Conservation (phyloP, 345 rosid species). For the Gossypium rotundifolium region DNA sequence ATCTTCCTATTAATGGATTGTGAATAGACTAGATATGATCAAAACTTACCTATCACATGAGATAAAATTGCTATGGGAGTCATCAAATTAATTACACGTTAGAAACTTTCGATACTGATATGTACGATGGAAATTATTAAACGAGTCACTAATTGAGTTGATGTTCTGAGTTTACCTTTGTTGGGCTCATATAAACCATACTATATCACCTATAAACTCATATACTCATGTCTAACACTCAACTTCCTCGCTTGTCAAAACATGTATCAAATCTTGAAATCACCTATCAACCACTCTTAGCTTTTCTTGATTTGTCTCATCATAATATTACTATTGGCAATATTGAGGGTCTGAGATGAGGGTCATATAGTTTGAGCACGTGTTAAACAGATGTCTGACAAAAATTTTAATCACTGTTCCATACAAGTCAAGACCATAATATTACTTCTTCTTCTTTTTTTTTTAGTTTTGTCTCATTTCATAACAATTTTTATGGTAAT, state of each 20-base stretch:
- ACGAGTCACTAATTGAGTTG: not conserved
- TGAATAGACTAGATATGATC: accelerated
- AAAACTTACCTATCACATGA: not conserved
- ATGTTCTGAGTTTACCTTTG: too few relatives aligned
- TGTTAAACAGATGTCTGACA: too few relatives aligned
- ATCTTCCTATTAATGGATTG: too few relatives aligned
- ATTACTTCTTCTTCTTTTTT: too few relatives aligned
- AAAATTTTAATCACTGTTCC: not conserved
- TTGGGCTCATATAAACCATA: too few relatives aligned
- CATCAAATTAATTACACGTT: not conserved
- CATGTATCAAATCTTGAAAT: not conserved
- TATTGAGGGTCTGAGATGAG: too few relatives aligned
- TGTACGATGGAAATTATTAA: not conserved
- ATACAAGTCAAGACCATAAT: too few relatives aligned
- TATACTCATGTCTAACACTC: not conserved
- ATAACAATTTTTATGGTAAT: not conserved
- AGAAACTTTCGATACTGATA: not conserved
- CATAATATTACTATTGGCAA: too few relatives aligned
- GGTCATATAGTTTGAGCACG: too few relatives aligned
- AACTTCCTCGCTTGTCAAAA: not conserved
- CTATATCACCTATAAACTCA: not conserved
- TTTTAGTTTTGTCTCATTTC: too few relatives aligned
- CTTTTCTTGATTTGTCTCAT: too few relatives aligned
- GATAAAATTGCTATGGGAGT: not conserved
- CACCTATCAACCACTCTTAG: too few relatives aligned